These are phyloP conservation scores for Triticum monococcum DNA, from an alignment of 176 grass and related monocot species.

Conservation along the genomic window DNA sequence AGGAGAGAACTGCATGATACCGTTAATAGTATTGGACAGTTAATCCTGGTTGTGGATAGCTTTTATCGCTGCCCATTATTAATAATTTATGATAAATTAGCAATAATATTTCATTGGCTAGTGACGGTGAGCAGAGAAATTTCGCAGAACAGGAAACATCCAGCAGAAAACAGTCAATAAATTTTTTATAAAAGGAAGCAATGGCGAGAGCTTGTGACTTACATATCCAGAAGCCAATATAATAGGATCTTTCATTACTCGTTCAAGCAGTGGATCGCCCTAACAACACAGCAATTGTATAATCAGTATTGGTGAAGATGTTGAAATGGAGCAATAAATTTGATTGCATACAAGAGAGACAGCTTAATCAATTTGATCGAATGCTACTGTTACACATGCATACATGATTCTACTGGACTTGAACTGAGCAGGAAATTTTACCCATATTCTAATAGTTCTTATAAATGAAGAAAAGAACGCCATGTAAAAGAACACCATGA, in stretches of 20 bases:
- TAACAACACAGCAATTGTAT: slow-evolving; percentile 14
- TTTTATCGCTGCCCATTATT: neutral
- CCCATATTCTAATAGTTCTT: slow-evolving; percentile 3
- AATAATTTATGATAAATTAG: neutral
- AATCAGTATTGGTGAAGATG: slow-evolving; percentile 20
- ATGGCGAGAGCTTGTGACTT: slow-evolving; percentile 14
- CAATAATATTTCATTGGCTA: neutral
- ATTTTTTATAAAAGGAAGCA: slow-evolving; percentile 7
- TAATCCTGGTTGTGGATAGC: neutral
- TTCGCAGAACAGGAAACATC: neutral
- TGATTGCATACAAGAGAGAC: neutral
- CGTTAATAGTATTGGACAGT: slow-evolving; percentile 1
- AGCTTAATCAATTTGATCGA: neutral
- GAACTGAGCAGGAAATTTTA: neutral
- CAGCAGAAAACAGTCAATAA: neutral
- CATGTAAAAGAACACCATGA: neutral
- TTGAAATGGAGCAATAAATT: neutral
- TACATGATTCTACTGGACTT: neutral
- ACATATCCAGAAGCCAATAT: slow-evolving; percentile 48
- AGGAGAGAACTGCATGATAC: neutral
- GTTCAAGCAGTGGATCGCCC: slow-evolving; percentile 13
- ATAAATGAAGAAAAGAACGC: neutral
- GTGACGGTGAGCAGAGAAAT: neutral
- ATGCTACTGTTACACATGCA: slow-evolving; percentile 2
- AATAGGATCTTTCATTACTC: slow-evolving; percentile 35